Percentiles rank a stretch among this genome's conserved stretches.
These are phyloP conservation scores for Reutealis trisperma DNA, from an alignment of 345 rosid species.

Conservation along the genomic window DNA sequence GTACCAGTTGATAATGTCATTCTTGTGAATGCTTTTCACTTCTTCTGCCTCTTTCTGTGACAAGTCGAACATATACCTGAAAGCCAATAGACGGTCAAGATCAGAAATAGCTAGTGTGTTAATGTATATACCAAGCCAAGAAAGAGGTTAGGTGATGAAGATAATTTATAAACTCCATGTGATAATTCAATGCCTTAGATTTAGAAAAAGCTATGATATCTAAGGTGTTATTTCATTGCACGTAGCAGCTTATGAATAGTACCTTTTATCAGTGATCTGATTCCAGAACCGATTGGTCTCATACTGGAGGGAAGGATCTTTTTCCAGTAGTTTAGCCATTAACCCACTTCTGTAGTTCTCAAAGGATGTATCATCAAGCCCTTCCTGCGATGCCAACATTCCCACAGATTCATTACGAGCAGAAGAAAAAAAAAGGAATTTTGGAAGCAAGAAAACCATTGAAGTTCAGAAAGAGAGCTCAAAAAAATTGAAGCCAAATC, in stretches of 20 bases:
- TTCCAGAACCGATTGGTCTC: constrained; percentile 84
- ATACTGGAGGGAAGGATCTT: constrained; percentile 77
- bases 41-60: constrained; percentile 76
- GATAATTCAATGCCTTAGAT: neutral
- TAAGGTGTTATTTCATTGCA: neutral
- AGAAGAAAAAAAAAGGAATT: neutral
- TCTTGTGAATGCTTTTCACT: constrained; percentile 55
- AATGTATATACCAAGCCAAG: neutral
- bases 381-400: constrained; percentile 46
- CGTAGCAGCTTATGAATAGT: neutral
- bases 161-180: neutral
- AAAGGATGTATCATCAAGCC: constrained; percentile 72
- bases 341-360: constrained; percentile 77
- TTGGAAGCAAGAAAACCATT: neutral
- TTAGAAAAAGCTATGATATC: neutral
- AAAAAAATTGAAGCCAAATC: too few species aligned
- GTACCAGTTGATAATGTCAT: constrained; percentile 66
- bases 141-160: neutral
- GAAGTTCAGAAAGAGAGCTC: too few species aligned
- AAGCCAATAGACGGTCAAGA: neutral
- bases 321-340: constrained; percentile 76
- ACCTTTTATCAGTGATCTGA: constrained; percentile 90
- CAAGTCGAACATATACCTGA: constrained; percentile 84
- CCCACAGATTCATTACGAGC: neutral
- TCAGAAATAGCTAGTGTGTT: neutral